Conservation (phyloP, 2,329 filamentous ascomycete genomes). For the Botrytis pseudocinerea region DNA sequence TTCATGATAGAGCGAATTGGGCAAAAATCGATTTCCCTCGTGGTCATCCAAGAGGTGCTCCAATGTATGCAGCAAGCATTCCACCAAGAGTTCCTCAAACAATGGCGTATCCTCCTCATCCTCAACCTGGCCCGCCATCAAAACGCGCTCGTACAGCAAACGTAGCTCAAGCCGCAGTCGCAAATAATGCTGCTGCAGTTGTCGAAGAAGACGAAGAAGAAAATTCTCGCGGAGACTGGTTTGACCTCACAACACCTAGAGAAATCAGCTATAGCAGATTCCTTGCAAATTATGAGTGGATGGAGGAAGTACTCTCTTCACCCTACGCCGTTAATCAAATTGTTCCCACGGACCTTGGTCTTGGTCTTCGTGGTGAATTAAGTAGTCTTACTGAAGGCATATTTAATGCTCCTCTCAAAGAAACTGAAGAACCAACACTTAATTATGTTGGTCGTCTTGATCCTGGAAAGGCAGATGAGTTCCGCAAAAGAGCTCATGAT, state of each 20-base stretch:
- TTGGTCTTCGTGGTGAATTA: constrained; percentile 82
- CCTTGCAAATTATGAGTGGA: constrained; percentile 96
- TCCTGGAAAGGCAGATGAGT: constrained; percentile 76
- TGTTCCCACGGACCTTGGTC: constrained; percentile 78
- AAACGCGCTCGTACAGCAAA: constrained; percentile 49
- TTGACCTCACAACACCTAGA: constrained; percentile 84
- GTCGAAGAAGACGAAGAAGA: constrained; percentile 76
- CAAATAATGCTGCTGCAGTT: constrained; percentile 27
- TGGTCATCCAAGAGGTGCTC: constrained; percentile 45
- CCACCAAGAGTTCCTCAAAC: constrained; percentile 47
- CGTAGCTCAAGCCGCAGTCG: constrained; percentile 24
- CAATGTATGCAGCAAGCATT: constrained; percentile 36
- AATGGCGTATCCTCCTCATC: constrained; percentile 62
- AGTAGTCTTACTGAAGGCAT: constrained; percentile 80
- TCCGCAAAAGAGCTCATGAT: constrained; percentile 73
- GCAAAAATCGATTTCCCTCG: constrained; percentile 74
- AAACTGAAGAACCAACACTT: constrained; percentile 41
- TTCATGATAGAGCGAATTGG: constrained; percentile 87
- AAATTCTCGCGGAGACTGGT: constrained; percentile 79
- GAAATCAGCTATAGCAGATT: constrained; percentile 88
- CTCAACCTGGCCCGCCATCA: constrained; percentile 49
- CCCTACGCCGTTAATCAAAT: constrained; percentile 86
- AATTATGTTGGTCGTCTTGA: constrained; percentile 66
- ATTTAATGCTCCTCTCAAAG: constrained; percentile 65
- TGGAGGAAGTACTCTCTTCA: constrained; percentile 94